These are phyloP conservation scores for Phytophthora kernoviae DNA, from an alignment of 352 stramenopile species.

Conservation along the genomic window DNA sequence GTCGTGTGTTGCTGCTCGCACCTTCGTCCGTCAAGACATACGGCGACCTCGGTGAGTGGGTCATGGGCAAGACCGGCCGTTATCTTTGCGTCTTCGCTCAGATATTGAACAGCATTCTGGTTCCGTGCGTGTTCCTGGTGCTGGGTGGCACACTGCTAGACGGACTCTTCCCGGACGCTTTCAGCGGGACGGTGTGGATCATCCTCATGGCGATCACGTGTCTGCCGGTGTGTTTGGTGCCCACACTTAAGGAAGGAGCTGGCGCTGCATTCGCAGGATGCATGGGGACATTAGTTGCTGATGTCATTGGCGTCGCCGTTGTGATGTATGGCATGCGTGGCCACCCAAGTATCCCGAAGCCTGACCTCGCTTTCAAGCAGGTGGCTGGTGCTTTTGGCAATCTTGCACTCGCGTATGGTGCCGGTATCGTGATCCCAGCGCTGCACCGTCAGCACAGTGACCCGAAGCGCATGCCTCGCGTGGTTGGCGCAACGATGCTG, in stretches of 20 bases:
- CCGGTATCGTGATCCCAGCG: slow-evolving; percentile 52
- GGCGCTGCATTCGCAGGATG: slow-evolving; percentile 44
- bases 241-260: slow-evolving; percentile 54
- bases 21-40: slow-evolving; percentile 43
- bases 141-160: slow-evolving; percentile 45
- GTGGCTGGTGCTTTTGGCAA: slow-evolving; percentile 55
- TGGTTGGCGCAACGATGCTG: slow-evolving; percentile 49
- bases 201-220: slow-evolving; percentile 47
- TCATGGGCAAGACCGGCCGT: slow-evolving; percentile 41
- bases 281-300: slow-evolving; percentile 48
- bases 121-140: slow-evolving; percentile 48
- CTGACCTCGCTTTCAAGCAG: slow-evolving; percentile 50
- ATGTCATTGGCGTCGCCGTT: slow-evolving; percentile 46
- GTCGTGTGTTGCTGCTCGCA: slow-evolving; percentile 47
- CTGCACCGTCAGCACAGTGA: slow-evolving; percentile 59
- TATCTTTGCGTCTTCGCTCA: slow-evolving; percentile 42
- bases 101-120: slow-evolving; percentile 44
- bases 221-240: slow-evolving; percentile 44
- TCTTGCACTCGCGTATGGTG: slow-evolving; percentile 56
- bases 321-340: slow-evolving; percentile 52
- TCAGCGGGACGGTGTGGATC: slow-evolving; percentile 45
- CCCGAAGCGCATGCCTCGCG: slow-evolving; percentile 54
- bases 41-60: slow-evolving; percentile 53
- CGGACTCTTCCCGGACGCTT: slow-evolving; percentile 45
- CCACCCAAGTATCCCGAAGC: slow-evolving; percentile 38